Evolutionary conservation across 129 eudicot genomes (phyloP).

Genomic region (Erigeron canadensis): DNA sequence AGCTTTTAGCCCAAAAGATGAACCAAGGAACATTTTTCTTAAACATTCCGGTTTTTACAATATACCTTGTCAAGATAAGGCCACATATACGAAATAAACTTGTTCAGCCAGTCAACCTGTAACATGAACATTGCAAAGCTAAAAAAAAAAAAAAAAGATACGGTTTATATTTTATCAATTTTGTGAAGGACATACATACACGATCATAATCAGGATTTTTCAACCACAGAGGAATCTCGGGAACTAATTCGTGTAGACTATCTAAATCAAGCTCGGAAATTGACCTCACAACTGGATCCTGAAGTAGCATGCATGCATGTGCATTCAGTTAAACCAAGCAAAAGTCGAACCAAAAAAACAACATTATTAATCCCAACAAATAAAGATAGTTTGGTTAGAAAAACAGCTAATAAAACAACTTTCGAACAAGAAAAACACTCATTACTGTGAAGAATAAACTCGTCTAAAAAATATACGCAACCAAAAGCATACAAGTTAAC

Average conservation of each 20-base stretch:
- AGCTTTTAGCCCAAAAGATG: background rate
- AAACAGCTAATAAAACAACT: constrained; percentile 25
- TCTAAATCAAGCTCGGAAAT: constrained; percentile 58
- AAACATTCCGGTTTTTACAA: constrained; percentile 15
- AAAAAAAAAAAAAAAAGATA: background rate
- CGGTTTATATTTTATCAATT: background rate
- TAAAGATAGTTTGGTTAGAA: constrained; percentile 1
- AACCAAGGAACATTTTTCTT: background rate
- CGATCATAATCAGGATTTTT: constrained; percentile 89
- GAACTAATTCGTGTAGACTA: constrained; percentile 52
- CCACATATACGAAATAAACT: constrained; percentile 68
- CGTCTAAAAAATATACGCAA: constrained; percentile 17
- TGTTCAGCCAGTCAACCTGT: constrained; percentile 93
- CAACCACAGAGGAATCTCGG: constrained; percentile 91
- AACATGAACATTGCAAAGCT: background rate
- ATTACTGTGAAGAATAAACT: constrained; percentile 13
- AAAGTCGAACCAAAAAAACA: background rate
- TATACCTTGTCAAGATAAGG: constrained; percentile 89
- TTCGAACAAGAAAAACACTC: constrained; percentile 20
- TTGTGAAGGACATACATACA: constrained; percentile 39
- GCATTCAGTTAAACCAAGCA: constrained; percentile 1
- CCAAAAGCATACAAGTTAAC: constrained; percentile 7
- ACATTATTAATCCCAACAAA: constrained; percentile 9
- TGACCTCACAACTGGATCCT: constrained; percentile 61
- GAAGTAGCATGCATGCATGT: constrained; percentile 17